These are phyloP conservation scores for Penicillium decumbens DNA, from an alignment of 2,329 filamentous ascomycete species.

Conservation along the genomic window DNA sequence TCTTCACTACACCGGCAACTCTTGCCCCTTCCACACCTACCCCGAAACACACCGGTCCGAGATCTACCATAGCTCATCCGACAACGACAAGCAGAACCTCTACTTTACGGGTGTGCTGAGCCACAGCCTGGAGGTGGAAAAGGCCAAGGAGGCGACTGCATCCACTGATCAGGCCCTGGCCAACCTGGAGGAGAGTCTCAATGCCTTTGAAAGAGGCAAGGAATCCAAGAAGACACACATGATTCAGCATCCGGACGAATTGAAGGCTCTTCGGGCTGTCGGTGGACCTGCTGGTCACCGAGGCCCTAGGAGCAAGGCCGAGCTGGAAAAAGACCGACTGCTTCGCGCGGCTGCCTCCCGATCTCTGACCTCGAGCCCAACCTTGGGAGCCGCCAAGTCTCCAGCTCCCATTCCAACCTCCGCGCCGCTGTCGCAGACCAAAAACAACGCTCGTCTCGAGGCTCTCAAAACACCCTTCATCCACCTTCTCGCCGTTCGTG, in stretches of 20 bases:
- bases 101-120: slow-evolving; percentile 55
- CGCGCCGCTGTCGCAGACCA: slow-evolving; percentile 35
- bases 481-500: slow-evolving; percentile 52
- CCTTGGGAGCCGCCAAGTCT: slow-evolving; percentile 35
- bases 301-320: slow-evolving; percentile 36
- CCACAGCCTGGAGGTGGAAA: slow-evolving; percentile 54
- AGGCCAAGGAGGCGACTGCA: slow-evolving; percentile 52
- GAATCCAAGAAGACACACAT: slow-evolving; percentile 53
- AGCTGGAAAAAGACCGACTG: slow-evolving; percentile 41
- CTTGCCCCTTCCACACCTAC: slow-evolving; percentile 51
- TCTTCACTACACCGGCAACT: slow-evolving; percentile 55
- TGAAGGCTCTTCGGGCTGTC: slow-evolving; percentile 36
- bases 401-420: slow-evolving; percentile 39
- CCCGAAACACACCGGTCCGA: slow-evolving; percentile 54
- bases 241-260: slow-evolving; percentile 36
- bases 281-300: slow-evolving; percentile 27
- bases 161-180: slow-evolving; percentile 58
- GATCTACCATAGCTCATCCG: slow-evolving; percentile 49
- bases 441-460: slow-evolving; percentile 39
- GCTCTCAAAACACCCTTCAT: slow-evolving; percentile 45
- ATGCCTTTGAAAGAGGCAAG: slow-evolving; percentile 56
- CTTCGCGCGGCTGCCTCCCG: slow-evolving; percentile 37
- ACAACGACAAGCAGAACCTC: slow-evolving; percentile 45
- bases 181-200: slow-evolving; percentile 56
- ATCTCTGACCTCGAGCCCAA: slow-evolving; percentile 42